Conservation (phyloP, 768 basidiomycete genomes). For the Auriculariales sp. region DNA sequence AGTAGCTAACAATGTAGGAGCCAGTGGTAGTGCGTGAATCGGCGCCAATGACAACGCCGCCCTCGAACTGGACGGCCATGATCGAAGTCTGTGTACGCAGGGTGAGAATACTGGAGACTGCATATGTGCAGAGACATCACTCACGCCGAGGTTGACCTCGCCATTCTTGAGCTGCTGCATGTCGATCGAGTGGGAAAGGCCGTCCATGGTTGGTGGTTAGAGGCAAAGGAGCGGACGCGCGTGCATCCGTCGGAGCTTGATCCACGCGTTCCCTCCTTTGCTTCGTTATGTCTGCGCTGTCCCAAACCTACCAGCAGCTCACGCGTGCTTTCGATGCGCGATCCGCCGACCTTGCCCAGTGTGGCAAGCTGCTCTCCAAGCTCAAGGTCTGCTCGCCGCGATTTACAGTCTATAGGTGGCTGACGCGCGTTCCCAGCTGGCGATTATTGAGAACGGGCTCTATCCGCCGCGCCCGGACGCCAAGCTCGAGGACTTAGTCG, state of each 20-base stretch:
- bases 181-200: constrained; percentile 44
- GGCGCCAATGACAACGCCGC: constrained; percentile 91
- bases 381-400: constrained; percentile 44
- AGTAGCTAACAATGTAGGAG: constrained; percentile 69
- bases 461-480: constrained; percentile 55
- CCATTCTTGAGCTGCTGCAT: constrained; percentile 81
- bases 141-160: constrained; percentile 92
- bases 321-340: constrained; percentile 48
- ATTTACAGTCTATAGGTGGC: background rate
- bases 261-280: background rate
- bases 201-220: constrained; percentile 22
- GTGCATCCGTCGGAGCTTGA: too few species aligned
- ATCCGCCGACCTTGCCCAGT: constrained; percentile 55
- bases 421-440: constrained; percentile 32
- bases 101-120: background rate
- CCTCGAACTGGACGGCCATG: constrained; percentile 95
- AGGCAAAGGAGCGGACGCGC: constrained; percentile 10
- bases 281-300: constrained; percentile 9
- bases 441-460: constrained; percentile 61
- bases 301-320: constrained; percentile 49
- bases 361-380: constrained; percentile 45
- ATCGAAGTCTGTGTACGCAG: constrained; percentile 70
- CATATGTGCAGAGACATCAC: constrained; percentile 17
- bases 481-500: constrained; percentile 50
- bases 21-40: constrained; percentile 96